phyloP scores from a whole-genome alignment of 139 green algal species.

The Chlorokybus atmophyticus region DNA sequence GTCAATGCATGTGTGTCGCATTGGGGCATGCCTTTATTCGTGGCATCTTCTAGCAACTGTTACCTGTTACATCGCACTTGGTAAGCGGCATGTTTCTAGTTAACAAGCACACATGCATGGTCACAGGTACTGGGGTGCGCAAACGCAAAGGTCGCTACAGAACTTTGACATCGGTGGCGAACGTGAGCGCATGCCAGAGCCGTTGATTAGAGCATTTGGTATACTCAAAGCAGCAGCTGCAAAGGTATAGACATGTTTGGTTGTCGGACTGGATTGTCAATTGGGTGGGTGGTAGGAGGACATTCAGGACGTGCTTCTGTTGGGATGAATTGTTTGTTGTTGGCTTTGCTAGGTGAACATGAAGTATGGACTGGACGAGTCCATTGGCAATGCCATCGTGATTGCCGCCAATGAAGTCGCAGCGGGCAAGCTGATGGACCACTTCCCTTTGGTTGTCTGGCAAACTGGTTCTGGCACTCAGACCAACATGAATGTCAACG shows the following conservation, averaged over 20 bases:
- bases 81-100: too few relatives aligned
- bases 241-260: slow-evolving; percentile 8
- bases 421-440: slow-evolving; percentile 28
- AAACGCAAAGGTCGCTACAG: slow-evolving; percentile 82
- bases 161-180: slow-evolving; percentile 96
- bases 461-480: slow-evolving; percentile 38
- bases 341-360: slow-evolving; percentile 36
- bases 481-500: slow-evolving; percentile 43
- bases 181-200: slow-evolving; percentile 78
- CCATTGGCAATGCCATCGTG: slow-evolving; percentile 14
- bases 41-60: too few relatives aligned
- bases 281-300: too few relatives aligned
- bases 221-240: slow-evolving; percentile 60
- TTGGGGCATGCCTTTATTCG: too few relatives aligned
- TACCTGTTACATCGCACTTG: too few relatives aligned
- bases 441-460: slow-evolving; percentile 40
- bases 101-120: too few relatives aligned
- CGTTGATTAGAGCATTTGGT: slow-evolving; percentile 77
- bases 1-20: too few relatives aligned
- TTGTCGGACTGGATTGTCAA: too few relatives aligned
- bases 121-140: slow-evolving; percentile 91
- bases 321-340: too few relatives aligned
- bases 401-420: slow-evolving; percentile 29
- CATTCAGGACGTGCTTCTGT: too few relatives aligned
- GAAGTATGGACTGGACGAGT: slow-evolving; percentile 27